These are phyloP conservation scores for Nematodospora anomalae DNA, from an alignment of 1,139 yeast genomes.

Conservation along the genomic window DNA sequence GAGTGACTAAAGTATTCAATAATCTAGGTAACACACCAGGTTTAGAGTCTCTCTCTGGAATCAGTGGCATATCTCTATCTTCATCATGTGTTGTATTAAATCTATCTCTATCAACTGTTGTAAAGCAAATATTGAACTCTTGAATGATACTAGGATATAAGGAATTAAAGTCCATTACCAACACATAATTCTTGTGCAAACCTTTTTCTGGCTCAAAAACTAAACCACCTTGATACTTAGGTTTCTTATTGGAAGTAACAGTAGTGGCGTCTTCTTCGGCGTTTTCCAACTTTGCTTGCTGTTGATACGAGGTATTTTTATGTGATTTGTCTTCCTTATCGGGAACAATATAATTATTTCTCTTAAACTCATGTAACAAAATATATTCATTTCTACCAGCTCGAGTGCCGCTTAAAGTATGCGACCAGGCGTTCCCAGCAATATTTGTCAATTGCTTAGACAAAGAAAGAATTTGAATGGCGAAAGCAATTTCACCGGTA, in stretches of 20 bases:
- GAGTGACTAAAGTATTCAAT: conserved; percentile 77
- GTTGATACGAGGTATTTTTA: conserved; percentile 39
- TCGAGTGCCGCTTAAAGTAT: conserved; percentile 91
- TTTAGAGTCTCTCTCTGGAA: conserved; percentile 58
- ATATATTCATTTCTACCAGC: conserved; percentile 96
- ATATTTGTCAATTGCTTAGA: conserved; percentile 89
- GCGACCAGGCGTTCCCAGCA: conserved; percentile 98
- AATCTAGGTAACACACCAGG: conserved; percentile 88
- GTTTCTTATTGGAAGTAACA: conserved; percentile 62
- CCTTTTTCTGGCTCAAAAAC: conserved; percentile 98
- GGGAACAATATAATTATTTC: conserved; percentile 81
- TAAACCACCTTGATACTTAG: conserved; percentile 92
- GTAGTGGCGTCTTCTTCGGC: conserved; percentile 50
- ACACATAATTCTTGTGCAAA: conserved; percentile 78
- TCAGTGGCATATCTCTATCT: conserved; percentile 67
- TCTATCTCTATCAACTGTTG: conserved; percentile 79
- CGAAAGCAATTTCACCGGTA: conserved; percentile 76
- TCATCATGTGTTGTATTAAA: conserved; percentile 47
- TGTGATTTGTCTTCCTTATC: conserved; percentile 69
- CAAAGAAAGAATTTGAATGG: conserved; percentile 81
- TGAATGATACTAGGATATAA: conserved; percentile 96
- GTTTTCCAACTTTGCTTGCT: conserved; percentile 39
- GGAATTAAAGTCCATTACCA: conserved; percentile 98
- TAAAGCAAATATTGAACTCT: conserved; percentile 94
- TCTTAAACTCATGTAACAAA: conserved; percentile 86